Conservation (phyloP, 176 grass and related monocot species). For the Paspalum notatum region DNA sequence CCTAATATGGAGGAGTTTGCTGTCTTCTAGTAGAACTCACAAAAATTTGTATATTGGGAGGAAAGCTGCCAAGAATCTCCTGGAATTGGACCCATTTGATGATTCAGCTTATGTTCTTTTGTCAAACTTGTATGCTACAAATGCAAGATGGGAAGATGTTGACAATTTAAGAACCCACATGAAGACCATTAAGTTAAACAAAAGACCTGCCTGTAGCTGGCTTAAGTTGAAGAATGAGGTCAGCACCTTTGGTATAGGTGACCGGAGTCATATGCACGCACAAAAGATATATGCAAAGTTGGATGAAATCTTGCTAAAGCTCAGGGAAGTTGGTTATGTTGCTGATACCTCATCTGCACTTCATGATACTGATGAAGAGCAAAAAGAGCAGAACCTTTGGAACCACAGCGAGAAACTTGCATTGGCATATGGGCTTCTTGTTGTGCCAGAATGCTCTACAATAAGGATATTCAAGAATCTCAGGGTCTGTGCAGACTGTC, state of each 20-base stretch:
- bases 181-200: slow-evolving; percentile 80
- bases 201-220: slow-evolving; percentile 84
- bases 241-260: slow-evolving; percentile 71
- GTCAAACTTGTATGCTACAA: slow-evolving; percentile 78
- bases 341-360: slow-evolving; percentile 68
- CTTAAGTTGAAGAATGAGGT: slow-evolving; percentile 83
- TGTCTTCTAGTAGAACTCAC: slow-evolving; percentile 76
- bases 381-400: slow-evolving; percentile 81
- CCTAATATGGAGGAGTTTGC: slow-evolving; percentile 83
- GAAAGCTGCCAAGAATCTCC: slow-evolving; percentile 65
- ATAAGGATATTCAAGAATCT: slow-evolving; percentile 88
- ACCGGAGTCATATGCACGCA: slow-evolving; percentile 52
- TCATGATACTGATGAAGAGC: slow-evolving; percentile 88
- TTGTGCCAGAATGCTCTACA: slow-evolving; percentile 47
- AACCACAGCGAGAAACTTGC: slow-evolving; percentile 83
- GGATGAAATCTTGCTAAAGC: slow-evolving; percentile 61
- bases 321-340: slow-evolving; percentile 63
- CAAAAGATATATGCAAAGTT: slow-evolving; percentile 70
- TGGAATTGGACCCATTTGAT: slow-evolving; percentile 80
- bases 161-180: slow-evolving; percentile 75
- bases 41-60: slow-evolving; percentile 75
- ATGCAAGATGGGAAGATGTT: slow-evolving; percentile 71
- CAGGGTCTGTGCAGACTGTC: slow-evolving; percentile 79
- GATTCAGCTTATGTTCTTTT: slow-evolving; percentile 90
- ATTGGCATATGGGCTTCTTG: slow-evolving; percentile 65